phyloP scores from a whole-genome alignment of 495 filamentous ascomycete genomes.

The Bombardia bombarda region DNA sequence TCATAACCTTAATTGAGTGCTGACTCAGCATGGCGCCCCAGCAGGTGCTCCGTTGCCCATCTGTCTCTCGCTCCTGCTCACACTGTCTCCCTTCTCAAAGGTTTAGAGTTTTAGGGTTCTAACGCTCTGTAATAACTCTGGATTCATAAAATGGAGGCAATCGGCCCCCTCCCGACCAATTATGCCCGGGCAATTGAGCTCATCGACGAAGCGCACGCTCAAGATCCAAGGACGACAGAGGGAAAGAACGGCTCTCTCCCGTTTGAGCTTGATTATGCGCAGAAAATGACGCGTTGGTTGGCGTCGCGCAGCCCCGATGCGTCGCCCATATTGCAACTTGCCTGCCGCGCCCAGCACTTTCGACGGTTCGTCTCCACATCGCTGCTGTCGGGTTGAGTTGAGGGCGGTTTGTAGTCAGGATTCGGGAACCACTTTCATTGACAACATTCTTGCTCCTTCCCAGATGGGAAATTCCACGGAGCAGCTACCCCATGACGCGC shows the following conservation, averaged over 20 bases:
- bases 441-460: constrained; percentile 17
- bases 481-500: constrained; percentile 58
- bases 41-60: too few relatives aligned
- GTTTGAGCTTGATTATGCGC: constrained; percentile 74
- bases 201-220: constrained; percentile 66
- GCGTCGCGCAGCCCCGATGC: constrained; percentile 44
- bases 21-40: too few relatives aligned
- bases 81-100: too few relatives aligned
- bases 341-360: constrained; percentile 77
- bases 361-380: constrained; percentile 24
- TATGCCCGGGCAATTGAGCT: constrained; percentile 42
- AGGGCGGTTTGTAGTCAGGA: too few relatives aligned
- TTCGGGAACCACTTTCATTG: too few relatives aligned
- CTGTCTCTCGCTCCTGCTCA: too few relatives aligned
- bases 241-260: constrained; percentile 35
- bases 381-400: too few relatives aligned
- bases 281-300: constrained; percentile 68
- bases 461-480: constrained; percentile 72
- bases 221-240: constrained; percentile 49
- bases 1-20: too few relatives aligned
- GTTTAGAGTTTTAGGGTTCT: too few relatives aligned
- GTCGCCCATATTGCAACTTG: constrained; percentile 57
- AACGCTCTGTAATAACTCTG: too few relatives aligned
- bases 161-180: constrained; percentile 13
- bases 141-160: constrained; percentile 17